Evolutionary conservation across 1,139 yeast species (phyloP).

Genomic region (Pichia norvegensis): DNA sequence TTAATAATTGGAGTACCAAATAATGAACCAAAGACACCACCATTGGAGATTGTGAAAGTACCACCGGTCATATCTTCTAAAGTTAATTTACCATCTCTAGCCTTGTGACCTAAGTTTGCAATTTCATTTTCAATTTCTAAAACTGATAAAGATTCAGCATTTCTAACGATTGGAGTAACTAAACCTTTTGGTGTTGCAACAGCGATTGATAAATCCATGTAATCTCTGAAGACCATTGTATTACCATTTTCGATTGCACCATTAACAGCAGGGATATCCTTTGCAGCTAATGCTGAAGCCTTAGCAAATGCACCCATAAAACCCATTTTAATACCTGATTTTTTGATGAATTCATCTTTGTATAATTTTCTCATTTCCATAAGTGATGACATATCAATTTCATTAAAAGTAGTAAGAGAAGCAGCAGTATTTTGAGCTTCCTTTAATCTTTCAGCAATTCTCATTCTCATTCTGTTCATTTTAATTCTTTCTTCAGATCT

Average conservation of each 20-base stretch:
- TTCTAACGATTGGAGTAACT: constrained; percentile 96
- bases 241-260: constrained; percentile 91
- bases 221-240: constrained; percentile 93
- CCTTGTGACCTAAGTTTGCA: constrained; percentile 73
- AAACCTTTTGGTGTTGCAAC: constrained; percentile 99
- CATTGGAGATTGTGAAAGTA: constrained; percentile 97
- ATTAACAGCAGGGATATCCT: constrained; percentile 91
- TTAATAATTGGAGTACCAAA: constrained; percentile 98
- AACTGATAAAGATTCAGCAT: constrained; percentile 86
- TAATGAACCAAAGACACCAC: constrained; percentile 97
- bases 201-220: constrained; percentile 91
- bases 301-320: constrained; percentile 98
- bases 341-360: constrained; percentile 93
- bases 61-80: constrained; percentile 99
- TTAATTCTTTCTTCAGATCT: constrained; percentile 89
- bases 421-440: constrained; percentile 99
- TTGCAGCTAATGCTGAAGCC: constrained; percentile 89
- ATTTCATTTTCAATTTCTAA: constrained; percentile 89
- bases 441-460: constrained; percentile 98
- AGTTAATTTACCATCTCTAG: constrained; percentile 94
- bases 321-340: constrained; percentile 91
- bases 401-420: constrained; percentile 94
- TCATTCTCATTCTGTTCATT: constrained; percentile 99
- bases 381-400: constrained; percentile 90
- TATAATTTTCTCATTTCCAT: constrained; percentile 93